Percentiles rank a stretch among this genome's conserved stretches.
Conservation (phyloP, 1,284 basidiomycete species). For the Xerocomus minutiporus region DNA sequence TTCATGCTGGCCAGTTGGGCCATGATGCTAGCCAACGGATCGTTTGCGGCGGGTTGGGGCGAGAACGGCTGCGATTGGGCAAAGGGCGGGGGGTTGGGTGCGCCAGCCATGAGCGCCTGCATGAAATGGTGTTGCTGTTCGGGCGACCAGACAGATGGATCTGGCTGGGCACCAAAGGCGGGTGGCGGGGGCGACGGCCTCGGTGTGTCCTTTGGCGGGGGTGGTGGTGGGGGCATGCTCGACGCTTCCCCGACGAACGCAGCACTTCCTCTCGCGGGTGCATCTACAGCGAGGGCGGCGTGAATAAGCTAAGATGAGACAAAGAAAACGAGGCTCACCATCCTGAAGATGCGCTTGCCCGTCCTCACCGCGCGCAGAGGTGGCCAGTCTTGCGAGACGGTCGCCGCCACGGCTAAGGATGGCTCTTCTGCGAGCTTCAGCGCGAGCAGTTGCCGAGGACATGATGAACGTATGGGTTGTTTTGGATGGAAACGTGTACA, state of each 20-base stretch:
- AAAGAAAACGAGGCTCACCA: conserved; percentile 36
- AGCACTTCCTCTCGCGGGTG: conserved; percentile 40
- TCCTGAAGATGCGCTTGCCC: conserved; percentile 53
- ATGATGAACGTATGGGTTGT: conserved; percentile 12
- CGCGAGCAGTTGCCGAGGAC: conserved; percentile 50
- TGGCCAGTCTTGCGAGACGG: conserved; percentile 69
- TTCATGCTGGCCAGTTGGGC: conserved; percentile 37
- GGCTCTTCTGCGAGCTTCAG: conserved; percentile 70
- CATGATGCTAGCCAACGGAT: conserved; percentile 28
- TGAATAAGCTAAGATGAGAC: neutral
- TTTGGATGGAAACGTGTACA: conserved; percentile 15
- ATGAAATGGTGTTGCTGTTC: conserved; percentile 65
- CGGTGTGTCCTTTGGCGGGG: conserved; percentile 33
- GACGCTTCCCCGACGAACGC: conserved; percentile 62
- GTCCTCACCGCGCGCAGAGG: conserved; percentile 69
- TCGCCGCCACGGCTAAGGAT: conserved; percentile 66
- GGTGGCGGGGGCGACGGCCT: conserved; percentile 29
- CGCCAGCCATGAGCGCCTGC: conserved; percentile 51
- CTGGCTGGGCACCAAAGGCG: conserved; percentile 30
- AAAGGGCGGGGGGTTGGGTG: conserved; percentile 17
- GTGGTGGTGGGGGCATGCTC: conserved; percentile 43
- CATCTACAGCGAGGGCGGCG: neutral
- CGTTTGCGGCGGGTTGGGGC: conserved; percentile 12
- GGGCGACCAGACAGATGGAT: conserved; percentile 57
- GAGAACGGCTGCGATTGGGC: conserved; percentile 15